These are phyloP conservation scores for Geotrichum fermentans DNA, from an alignment of 1,139 yeast genomes.

Conservation along the genomic window DNA sequence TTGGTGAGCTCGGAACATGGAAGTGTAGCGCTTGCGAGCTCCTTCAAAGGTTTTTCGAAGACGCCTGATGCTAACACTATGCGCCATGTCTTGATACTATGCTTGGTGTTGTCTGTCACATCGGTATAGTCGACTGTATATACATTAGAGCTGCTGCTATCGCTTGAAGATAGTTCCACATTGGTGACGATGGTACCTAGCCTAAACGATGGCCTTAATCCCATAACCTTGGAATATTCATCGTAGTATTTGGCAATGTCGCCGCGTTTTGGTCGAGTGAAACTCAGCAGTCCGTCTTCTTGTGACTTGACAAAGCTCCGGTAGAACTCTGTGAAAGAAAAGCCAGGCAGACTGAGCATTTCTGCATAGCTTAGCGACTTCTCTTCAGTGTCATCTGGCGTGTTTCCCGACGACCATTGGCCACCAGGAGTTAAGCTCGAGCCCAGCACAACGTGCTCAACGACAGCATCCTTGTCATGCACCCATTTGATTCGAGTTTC, in stretches of 20 bases:
- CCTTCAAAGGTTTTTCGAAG: conserved; percentile 28
- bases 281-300: conserved; percentile 24
- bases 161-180: conserved; percentile 18
- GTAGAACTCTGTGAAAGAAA: conserved; percentile 30
- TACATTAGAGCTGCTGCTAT: neutral
- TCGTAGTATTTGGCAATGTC: conserved; percentile 35
- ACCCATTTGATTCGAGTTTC: conserved; percentile 32
- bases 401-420: conserved; percentile 34
- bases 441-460: conserved; percentile 31
- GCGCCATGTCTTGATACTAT: conserved; percentile 17
- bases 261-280: conserved; percentile 32
- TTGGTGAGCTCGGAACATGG: neutral
- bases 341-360: conserved; percentile 38
- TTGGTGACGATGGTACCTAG: conserved; percentile 22
- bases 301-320: conserved; percentile 14
- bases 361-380: conserved; percentile 36
- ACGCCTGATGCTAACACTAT: conserved; percentile 37
- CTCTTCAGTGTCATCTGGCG: conserved; percentile 25
- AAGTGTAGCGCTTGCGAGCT: neutral
- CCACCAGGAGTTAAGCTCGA: conserved; percentile 34
- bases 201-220: conserved; percentile 22
- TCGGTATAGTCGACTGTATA: conserved; percentile 9
- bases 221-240: conserved; percentile 29
- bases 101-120: neutral
- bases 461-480: conserved; percentile 11